Evolutionary conservation across 768 basidiomycete genomes (phyloP).

Genomic region (Rhodotorula diobovata): DNA sequence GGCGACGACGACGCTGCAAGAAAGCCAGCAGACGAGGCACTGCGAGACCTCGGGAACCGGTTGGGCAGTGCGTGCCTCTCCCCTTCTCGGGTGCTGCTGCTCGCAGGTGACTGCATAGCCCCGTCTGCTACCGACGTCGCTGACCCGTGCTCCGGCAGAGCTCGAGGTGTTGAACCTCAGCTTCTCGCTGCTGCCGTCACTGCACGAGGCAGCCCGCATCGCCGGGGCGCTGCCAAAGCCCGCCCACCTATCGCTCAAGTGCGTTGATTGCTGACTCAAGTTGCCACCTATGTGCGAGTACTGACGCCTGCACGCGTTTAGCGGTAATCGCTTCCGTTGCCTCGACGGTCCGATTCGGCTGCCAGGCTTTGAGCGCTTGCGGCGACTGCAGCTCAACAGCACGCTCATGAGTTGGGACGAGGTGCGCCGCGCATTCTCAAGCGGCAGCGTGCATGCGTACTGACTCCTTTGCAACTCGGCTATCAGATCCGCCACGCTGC

Average conservation of each 20-base stretch:
- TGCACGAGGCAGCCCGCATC: slow-evolving; percentile 50
- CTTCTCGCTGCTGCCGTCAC: slow-evolving; percentile 18
- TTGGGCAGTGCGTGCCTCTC: slow-evolving; percentile 3
- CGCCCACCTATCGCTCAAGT: slow-evolving; percentile 73
- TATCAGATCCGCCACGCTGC: slow-evolving; percentile 46
- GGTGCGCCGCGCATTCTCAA: slow-evolving; percentile 47
- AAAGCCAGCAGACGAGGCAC: slow-evolving; percentile 30
- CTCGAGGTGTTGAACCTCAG: slow-evolving; percentile 20
- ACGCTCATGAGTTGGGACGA: slow-evolving; percentile 70
- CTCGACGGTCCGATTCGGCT: slow-evolving; percentile 28
- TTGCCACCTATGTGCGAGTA: neutral
- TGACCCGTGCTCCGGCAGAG: slow-evolving; percentile 3
- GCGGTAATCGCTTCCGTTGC: slow-evolving; percentile 63
- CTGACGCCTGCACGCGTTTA: slow-evolving; percentile 45
- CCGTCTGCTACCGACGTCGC: no score
- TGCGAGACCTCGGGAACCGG: neutral
- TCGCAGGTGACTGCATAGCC: no score
- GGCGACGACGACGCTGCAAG: slow-evolving; percentile 49
- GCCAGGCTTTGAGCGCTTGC: slow-evolving; percentile 50
- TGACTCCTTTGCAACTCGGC: neutral
- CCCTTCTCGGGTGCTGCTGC: neutral
- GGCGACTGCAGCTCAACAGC: slow-evolving; percentile 62
- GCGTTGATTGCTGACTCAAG: slow-evolving; percentile 45
- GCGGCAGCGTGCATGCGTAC: neutral
- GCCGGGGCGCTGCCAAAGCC: slow-evolving; percentile 60